Percentiles rank a stretch among this genome's conserved stretches.
These are phyloP conservation scores for Pythium dissotocum DNA, from an alignment of 352 stramenopile genomes.

Conservation along the genomic window DNA sequence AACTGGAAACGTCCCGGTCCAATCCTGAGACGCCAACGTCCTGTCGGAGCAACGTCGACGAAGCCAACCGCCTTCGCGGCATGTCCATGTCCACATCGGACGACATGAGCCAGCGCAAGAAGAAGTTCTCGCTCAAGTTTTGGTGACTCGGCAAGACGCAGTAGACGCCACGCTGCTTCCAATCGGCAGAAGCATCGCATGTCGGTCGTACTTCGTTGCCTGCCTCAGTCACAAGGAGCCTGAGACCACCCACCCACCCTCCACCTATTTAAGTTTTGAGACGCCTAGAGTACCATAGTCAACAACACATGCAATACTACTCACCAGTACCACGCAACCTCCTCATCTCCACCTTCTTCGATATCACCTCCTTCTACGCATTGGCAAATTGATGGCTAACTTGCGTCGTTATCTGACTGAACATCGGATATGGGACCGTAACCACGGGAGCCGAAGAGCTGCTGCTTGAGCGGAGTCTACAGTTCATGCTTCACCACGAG, in stretches of 20 bases:
- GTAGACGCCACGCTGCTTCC: background rate
- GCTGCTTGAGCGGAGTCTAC: too few relatives aligned
- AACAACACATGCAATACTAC: background rate
- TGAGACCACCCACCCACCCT: background rate
- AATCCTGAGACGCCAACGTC: constrained; percentile 13
- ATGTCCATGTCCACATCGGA: constrained; percentile 61
- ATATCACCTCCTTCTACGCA: too few relatives aligned
- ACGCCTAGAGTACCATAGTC: background rate
- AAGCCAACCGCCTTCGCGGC: constrained; percentile 50
- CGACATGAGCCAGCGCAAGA: constrained; percentile 51
- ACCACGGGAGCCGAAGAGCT: too few relatives aligned
- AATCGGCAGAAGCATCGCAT: background rate
- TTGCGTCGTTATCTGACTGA: too few relatives aligned
- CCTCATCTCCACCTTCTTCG: too few relatives aligned
- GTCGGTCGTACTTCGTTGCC: background rate
- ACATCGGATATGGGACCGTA: too few relatives aligned
- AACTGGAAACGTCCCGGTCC: constrained; percentile 16
- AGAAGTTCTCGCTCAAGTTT: constrained; percentile 73
- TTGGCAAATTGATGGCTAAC: too few relatives aligned
- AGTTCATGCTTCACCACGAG: too few relatives aligned
- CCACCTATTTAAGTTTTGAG: constrained; percentile 5
- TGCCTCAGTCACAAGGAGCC: background rate
- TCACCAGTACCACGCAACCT: background rate
- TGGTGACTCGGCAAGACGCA: constrained; percentile 32
- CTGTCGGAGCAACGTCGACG: constrained; percentile 12